Conservation (phyloP, 352 stramenopile genomes). For the Globisporangium abappressorium region DNA sequence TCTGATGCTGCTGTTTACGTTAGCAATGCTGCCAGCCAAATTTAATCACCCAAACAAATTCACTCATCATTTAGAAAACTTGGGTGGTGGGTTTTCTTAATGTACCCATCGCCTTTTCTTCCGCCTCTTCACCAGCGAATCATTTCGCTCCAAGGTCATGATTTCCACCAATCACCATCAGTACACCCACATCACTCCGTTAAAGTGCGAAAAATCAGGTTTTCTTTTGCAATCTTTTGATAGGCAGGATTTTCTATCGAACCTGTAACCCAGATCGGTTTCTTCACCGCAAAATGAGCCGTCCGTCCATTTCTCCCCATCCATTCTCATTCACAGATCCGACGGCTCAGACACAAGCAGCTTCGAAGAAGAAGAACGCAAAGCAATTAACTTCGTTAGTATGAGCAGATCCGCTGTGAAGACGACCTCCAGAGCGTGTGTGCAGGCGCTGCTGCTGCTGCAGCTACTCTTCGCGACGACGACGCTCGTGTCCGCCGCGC, state of each 20-base stretch:
- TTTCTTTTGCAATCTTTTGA: not conserved
- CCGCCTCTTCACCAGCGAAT: slow-evolving; percentile 4
- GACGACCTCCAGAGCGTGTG: not conserved
- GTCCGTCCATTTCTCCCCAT: not conserved
- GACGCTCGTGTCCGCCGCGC: not conserved
- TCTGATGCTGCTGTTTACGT: too few species aligned
- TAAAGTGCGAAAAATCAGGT: slow-evolving; percentile 18
- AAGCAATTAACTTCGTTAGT: not conserved
- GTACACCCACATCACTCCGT: not conserved
- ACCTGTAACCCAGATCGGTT: not conserved
- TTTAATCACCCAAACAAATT: not conserved
- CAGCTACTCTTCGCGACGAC: slow-evolving; percentile 1
- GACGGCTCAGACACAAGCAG: slow-evolving; percentile 1
- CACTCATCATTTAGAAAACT: not conserved
- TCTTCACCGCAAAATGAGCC: not conserved
- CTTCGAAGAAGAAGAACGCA: not conserved
- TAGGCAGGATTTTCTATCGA: slow-evolving; percentile 2
- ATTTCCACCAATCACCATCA: slow-evolving; percentile 7
- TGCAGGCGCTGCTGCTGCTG: slow-evolving; percentile 12
- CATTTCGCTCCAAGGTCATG: not conserved
- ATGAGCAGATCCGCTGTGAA: not conserved
- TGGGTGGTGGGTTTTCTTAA: too few species aligned
- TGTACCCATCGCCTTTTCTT: not conserved
- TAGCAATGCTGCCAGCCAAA: too few species aligned
- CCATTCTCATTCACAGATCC: slow-evolving; percentile 3